Evolutionary conservation across 1,284 basidiomycete genomes (phyloP).

Genomic region (Ganoderma multipileum): DNA sequence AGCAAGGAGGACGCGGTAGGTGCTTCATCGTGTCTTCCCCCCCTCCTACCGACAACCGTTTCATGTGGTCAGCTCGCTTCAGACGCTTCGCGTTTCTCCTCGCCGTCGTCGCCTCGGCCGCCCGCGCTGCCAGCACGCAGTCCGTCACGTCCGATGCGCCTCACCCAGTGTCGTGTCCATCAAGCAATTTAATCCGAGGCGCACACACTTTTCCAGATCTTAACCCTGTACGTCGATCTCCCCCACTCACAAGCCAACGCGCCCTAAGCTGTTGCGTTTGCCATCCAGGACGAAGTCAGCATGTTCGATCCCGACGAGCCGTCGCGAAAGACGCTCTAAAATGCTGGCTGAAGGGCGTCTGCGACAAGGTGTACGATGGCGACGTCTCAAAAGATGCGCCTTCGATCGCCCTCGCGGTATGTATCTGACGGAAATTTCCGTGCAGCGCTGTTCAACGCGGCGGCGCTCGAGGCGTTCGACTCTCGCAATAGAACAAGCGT

Average conservation of each 20-base stretch:
- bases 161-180: neutral
- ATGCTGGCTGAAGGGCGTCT: neutral
- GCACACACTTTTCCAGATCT: neutral
- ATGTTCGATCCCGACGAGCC: neutral
- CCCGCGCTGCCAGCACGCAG: neutral
- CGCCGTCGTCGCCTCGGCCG: neutral
- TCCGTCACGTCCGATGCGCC: neutral
- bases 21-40: neutral
- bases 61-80: neutral
- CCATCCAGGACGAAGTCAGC: neutral
- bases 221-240: neutral
- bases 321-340: neutral
- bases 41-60: neutral
- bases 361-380: neutral
- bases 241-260: neutral
- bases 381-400: conserved; percentile 7
- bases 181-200: neutral
- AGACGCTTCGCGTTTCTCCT: neutral
- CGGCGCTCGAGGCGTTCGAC: conserved; percentile 12
- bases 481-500: conserved; percentile 10
- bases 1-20: neutral
- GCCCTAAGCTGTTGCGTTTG: neutral
- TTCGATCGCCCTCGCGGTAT: conserved; percentile 11
- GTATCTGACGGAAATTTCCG: conserved; percentile 18
- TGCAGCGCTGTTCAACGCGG: conserved; percentile 15